Evolutionary conservation across 345 rosid species (phyloP), one percentile per base, ranked within the genome.

Genomic region (Pistacia integerrima): DNA sequence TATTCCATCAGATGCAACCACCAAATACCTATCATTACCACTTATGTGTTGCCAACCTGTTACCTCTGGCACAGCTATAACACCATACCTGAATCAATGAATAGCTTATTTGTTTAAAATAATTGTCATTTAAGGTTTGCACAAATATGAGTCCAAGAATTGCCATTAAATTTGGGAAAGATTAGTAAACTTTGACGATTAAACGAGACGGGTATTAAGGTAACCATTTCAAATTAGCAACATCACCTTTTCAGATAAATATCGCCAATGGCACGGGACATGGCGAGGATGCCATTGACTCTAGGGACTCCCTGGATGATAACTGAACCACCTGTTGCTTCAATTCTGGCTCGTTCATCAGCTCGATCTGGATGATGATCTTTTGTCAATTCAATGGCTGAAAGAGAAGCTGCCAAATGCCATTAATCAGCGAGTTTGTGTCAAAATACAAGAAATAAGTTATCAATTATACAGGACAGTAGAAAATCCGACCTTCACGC

Each of bases 1-100:
- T n/a, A 80, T 74, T 7, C 86, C 82, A 52, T 83, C 84, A 9
- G 84, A 80, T 48, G 84, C 74, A 72, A 83, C 77, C 75, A 77
- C 74, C 77, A 80, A 67, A 57, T 74, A 75, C 51, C 59, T 46
- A 46, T 83, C 82, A 51, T 68, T 69, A 2, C 55, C 28, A 38
- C 64, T 68, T 49, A 80, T 8, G 13, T 16, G 60, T 13, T n/a
- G 75, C 84, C 86, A 80, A 44, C 73, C 79, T 11, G 76, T 78
- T 22, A 70, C 14, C 63, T 80, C 82, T 0, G 82, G 84, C 41
- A 60, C 73, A 9, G 80, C 64, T 74, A 75, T 75, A 16, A 83
- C 79, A 14, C 86, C 80, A 8, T 51, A 74, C 36, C 84, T 30
- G 33, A 30, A 1, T 1, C 33, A 30, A 30, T 30, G 33, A 30